Evolutionary conservation across 1,139 yeast species (phyloP).

Genomic region (Suhomyces atakaporum): DNA sequence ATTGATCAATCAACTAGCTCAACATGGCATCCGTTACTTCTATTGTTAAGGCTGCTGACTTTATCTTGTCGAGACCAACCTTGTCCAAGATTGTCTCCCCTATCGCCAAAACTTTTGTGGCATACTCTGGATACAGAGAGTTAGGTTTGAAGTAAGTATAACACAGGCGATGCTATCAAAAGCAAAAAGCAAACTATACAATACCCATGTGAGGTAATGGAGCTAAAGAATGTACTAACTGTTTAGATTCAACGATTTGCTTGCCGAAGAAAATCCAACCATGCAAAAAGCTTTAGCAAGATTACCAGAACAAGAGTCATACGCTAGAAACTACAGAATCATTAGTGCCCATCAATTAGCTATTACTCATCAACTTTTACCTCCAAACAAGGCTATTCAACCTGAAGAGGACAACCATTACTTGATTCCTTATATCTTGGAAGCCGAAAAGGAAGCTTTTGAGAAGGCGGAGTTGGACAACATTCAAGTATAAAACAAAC

Average conservation of each 20-base stretch:
- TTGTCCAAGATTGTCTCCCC: slow-evolving; percentile 78
- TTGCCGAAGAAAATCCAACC: slow-evolving; percentile 83
- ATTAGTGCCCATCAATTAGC: slow-evolving; percentile 90
- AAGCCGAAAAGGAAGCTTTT: slow-evolving; percentile 88
- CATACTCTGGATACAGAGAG: slow-evolving; percentile 88
- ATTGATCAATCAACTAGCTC: slow-evolving; percentile 20
- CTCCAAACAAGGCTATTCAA: slow-evolving; percentile 74
- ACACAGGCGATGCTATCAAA: neutral
- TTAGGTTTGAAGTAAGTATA: slow-evolving; percentile 71
- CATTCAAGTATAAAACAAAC: slow-evolving; percentile 42
- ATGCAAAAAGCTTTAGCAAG: slow-evolving; percentile 87
- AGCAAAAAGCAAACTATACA: neutral
- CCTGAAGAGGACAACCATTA: slow-evolving; percentile 85
- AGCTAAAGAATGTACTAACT: slow-evolving; percentile 20
- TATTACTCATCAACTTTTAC: slow-evolving; percentile 81
- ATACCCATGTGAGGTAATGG: neutral
- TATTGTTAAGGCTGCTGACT: slow-evolving; percentile 79
- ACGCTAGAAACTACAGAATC: slow-evolving; percentile 90
- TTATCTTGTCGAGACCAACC: slow-evolving; percentile 77
- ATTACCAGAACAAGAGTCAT: slow-evolving; percentile 79
- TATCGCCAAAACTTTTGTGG: slow-evolving; percentile 69
- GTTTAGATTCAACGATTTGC: slow-evolving; percentile 72
- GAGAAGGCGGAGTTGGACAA: slow-evolving; percentile 90
- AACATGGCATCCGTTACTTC: slow-evolving; percentile 76
- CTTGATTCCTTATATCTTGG: slow-evolving; percentile 85